Evolutionary conservation across 306 rosid species (phyloP).

Genomic region (Aeschynomene evenia): DNA sequence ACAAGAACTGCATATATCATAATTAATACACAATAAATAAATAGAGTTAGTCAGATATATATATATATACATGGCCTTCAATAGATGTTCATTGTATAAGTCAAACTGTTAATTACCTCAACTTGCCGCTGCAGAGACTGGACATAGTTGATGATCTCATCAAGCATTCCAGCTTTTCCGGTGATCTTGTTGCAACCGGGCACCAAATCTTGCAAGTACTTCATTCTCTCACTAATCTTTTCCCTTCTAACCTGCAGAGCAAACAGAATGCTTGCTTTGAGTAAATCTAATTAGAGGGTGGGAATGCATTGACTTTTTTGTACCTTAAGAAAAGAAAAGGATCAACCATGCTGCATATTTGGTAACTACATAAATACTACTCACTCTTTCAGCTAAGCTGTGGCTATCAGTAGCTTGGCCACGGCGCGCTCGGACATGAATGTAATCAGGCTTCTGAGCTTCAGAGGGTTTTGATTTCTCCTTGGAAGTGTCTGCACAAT

Average conservation of each 20-base stretch:
- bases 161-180: conserved; percentile 98
- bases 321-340: neutral
- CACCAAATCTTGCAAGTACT: conserved; percentile 89
- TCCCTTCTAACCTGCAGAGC: conserved; percentile 87
- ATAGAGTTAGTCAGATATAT: too few relatives aligned
- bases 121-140: conserved; percentile 96
- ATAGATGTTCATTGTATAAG: too few relatives aligned
- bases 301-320: neutral
- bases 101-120: too few relatives aligned
- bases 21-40: too few relatives aligned
- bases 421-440: conserved; percentile 93
- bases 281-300: neutral
- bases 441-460: conserved; percentile 74
- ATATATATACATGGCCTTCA: neutral
- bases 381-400: conserved; percentile 95
- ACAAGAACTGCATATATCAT: conserved; percentile 70
- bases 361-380: conserved; percentile 13
- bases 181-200: conserved; percentile 97
- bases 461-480: conserved; percentile 75
- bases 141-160: conserved; percentile 94
- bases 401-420: conserved; percentile 99
- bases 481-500: conserved; percentile 48
- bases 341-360: too few relatives aligned
- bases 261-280: neutral
- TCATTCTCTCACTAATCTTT: conserved; percentile 94